Base-by-base conservation (phyloP, 768 basidiomycete genomes). In the Neoboletus brunneissimus region DNA sequence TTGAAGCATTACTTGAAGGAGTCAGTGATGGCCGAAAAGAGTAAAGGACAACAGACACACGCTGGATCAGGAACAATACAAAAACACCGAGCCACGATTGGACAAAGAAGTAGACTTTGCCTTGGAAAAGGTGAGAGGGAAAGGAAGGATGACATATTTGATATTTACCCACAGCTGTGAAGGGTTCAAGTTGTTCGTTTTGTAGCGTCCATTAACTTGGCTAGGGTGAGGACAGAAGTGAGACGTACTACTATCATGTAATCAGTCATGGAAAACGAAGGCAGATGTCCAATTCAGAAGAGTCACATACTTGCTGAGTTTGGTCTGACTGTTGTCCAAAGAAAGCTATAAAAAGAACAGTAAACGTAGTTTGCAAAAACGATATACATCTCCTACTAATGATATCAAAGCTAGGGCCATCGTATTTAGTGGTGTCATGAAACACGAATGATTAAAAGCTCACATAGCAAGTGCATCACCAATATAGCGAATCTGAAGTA, bases 401-500 rank as follows among this genome's bases (percentile, higher is more conserved):
- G 31, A 59, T 27, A 31, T 56, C 58, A 54, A 65, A 37, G 34
- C 65, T 66, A 31, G 9, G 40, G 3, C 0, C 6, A 1, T 32
- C 23, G 10, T 1, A 22, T 48, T 55, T 3, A 51, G 44, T 46
- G 10, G 5, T 15, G 8, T 46, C 25, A 16, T 1, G 6, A 43
- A 29, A 51, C 6, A 16, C 11, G 5, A 2, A 35, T 27, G 5
- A 7, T 13, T 23, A 29, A 13, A 20, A 16, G 48, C 66, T 58
- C 29, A 67, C 66, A 63, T 60, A 22, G 49, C 53, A 27, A 68
- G 23, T 3, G 34, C 53, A 34, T 67, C 53, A n/a, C 65, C 66
- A 1, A 67, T 50, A 16, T 65, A 67, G 9, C 66, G 66, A n/a
- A 67, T 66, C 65, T 68, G 27, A n/a, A 15, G 15, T 4, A 25